phyloP scores from a whole-genome alignment of 2,329 filamentous ascomycete genomes.

The Tolypocladium sp. region DNA sequence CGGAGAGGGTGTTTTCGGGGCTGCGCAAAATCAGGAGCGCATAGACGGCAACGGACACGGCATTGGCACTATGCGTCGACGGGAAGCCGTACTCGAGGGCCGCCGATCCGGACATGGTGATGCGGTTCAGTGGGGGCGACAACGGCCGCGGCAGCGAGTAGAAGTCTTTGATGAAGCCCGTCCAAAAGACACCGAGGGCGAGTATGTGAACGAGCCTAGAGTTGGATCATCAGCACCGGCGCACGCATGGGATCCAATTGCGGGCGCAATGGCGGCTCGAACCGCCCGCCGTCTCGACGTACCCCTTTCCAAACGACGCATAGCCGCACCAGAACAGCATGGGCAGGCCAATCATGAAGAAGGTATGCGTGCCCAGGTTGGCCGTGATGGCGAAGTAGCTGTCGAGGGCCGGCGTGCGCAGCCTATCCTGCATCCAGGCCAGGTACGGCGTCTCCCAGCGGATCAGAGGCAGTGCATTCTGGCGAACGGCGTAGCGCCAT shows the following conservation, averaged over 20 bases:
- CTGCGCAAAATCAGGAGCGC: slow-evolving; percentile 61
- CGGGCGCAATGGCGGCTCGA: background rate
- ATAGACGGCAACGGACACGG: slow-evolving; percentile 87
- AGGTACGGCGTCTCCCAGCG: slow-evolving; percentile 94
- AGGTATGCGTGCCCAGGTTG: slow-evolving; percentile 94
- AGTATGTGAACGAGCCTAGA: slow-evolving; percentile 62
- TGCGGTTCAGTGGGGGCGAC: slow-evolving; percentile 83
- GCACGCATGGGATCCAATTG: background rate
- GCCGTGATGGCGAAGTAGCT: slow-evolving; percentile 96
- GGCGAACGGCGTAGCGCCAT: slow-evolving; percentile 84
- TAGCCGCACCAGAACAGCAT: slow-evolving; percentile 96
- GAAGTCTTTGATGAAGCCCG: slow-evolving; percentile 90
- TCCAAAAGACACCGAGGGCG: slow-evolving; percentile 73
- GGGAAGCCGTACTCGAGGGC: slow-evolving; percentile 96
- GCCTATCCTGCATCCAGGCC: slow-evolving; percentile 69
- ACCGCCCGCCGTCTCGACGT: slow-evolving; percentile 27
- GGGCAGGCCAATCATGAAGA: slow-evolving; percentile 93
- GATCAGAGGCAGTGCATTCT: slow-evolving; percentile 74
- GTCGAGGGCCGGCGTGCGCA: slow-evolving; percentile 79
- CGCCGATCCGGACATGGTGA: slow-evolving; percentile 94
- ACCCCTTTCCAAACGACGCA: slow-evolving; percentile 78
- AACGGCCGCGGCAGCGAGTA: slow-evolving; percentile 85
- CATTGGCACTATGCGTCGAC: slow-evolving; percentile 94
- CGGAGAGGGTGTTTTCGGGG: slow-evolving; percentile 51
- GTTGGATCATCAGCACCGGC: background rate